phyloP scores from a whole-genome alignment of 495 filamentous ascomycete genomes.

The Tuber umbilicatum region DNA sequence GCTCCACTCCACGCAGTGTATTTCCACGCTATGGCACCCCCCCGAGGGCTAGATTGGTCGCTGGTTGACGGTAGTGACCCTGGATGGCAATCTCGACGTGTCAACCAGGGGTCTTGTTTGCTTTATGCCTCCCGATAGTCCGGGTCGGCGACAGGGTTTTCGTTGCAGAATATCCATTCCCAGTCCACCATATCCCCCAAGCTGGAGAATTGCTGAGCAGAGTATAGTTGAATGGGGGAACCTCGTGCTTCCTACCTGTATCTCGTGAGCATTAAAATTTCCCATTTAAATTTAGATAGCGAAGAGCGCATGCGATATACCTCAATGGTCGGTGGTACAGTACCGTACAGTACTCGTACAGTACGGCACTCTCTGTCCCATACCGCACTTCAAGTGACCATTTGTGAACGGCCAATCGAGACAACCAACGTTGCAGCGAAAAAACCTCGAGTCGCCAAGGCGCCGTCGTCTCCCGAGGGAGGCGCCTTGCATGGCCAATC shows the following conservation, averaged over 20 bases:
- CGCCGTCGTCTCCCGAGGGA: conserved; percentile 6
- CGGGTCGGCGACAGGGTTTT: conserved; percentile 19
- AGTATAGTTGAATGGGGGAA: not conserved
- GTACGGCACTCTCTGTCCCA: too few relatives aligned
- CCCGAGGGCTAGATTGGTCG: not conserved
- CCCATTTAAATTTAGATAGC: not conserved
- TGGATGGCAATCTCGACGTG: conserved; percentile 31
- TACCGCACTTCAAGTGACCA: too few relatives aligned
- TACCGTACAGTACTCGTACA: too few relatives aligned
- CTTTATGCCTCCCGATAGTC: conserved; percentile 21
- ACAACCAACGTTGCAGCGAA: conserved; percentile 18
- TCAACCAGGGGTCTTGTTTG: conserved; percentile 24
- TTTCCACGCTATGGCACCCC: not conserved
- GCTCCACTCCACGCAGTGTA: not conserved
- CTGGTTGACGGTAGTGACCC: conserved; percentile 11
- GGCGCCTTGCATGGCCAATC: conserved; percentile 26
- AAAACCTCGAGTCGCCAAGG: conserved; percentile 20
- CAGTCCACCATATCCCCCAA: not conserved
- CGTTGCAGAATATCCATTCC: not conserved
- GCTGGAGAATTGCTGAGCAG: not conserved
- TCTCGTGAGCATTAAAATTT: not conserved
- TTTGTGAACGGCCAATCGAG: conserved; percentile 6
- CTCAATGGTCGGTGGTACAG: not conserved
- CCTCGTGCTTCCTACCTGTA: not conserved
- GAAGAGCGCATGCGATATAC: not conserved